Base-by-base conservation (phyloP, 345 rosid species). In the Syzygium oleosum region DNA sequence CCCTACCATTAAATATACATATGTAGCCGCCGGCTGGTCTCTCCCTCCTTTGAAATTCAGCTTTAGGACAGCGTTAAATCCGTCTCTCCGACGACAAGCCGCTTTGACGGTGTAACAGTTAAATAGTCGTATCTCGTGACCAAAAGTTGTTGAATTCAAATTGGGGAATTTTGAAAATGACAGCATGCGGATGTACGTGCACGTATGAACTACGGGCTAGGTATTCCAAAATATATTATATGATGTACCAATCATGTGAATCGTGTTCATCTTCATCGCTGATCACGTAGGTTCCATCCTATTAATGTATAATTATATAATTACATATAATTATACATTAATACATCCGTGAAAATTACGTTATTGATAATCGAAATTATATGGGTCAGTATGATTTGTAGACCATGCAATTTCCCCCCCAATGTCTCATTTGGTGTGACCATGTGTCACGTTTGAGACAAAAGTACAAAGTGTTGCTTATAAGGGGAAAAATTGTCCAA, bases 361-460 rank as follows among this genome's bases (percentile, higher is more conserved):
- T 16, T 31, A 31, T 61, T 61, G 34, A n/a, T 61, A 6, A 13
- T n/a, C 4, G 0, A n/a, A 61, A 61, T 27, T 2, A n/a, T n/a
- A n/a, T 12, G 5, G 9, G 34, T 41, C 1, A 23, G 9, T 34
- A 34, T 34, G 49, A 34, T 9, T 73, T 34, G 23, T 34, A 9
- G 22, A 19, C 43, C 25, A 34, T 10, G 23, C 61, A 23, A 22
- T 56, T 7, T 19, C 25, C 25, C 59, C 23, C 59, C 9, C 46
- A 6, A 17, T 9, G 14, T 73, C 13, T 13, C 25, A 34, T 73
- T 34, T 19, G 19, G 4, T 17, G 4, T 5, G 25, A 1, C 2
- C 0, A 2, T 73, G 1, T 73, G 80, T 14, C 7, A 0, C 4
- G 0, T 73, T 73, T 34, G 46, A 34, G 38, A 34, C 11, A 5